Base-by-base conservation (phyloP, 164 flowering plant species). In the Amborella trichopoda region DNA sequence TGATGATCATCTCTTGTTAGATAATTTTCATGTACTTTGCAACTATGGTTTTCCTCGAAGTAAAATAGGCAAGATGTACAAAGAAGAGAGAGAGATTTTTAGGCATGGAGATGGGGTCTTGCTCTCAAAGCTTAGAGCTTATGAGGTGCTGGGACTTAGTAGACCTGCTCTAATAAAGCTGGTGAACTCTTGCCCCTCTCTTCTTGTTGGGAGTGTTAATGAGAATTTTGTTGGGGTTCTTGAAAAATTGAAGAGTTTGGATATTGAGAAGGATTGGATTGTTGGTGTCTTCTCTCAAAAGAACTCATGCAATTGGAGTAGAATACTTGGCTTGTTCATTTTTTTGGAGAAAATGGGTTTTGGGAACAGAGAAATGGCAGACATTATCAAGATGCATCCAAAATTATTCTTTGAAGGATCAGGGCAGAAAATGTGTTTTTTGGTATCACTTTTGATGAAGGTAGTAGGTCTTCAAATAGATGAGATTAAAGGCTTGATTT, bases 51-150 rank as follows among this genome's bases (percentile, higher is more conserved):
- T 87, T 58, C 48, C 69, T 0, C 61, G 76, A 0, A 49, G 55
- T 53, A 75, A 66, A 60, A 72, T 81, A 10, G 96, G 96, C 18
- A 77, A 56, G 66, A 68, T 87, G 17, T 86, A 58, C 37, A 68
- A 46, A 64, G 75, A 70, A 49, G 89, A 72, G 18, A 30, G 12
- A 1, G 77, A 78, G 49, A 61, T 78, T 26, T 80, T 83, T 54
- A 26, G 55, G 49, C 75, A 70, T 59, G 71, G 61, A 17, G 9
- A 18, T 52, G 81, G 81, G 12, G 65, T 77, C 39, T 57, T 87
- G 73, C 12, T 17, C 24, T 55, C 52, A 6, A 55, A 48, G 22
- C 34, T 55, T 14, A 11, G n/a, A 28, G 44, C 52, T 17, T 55
- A 46, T 23, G 23, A 78, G 52, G 59, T 64, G 4, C 25, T 70